Conservation (phyloP, 2,329 filamentous ascomycete species). For the Emericellopsis atlantica region DNA sequence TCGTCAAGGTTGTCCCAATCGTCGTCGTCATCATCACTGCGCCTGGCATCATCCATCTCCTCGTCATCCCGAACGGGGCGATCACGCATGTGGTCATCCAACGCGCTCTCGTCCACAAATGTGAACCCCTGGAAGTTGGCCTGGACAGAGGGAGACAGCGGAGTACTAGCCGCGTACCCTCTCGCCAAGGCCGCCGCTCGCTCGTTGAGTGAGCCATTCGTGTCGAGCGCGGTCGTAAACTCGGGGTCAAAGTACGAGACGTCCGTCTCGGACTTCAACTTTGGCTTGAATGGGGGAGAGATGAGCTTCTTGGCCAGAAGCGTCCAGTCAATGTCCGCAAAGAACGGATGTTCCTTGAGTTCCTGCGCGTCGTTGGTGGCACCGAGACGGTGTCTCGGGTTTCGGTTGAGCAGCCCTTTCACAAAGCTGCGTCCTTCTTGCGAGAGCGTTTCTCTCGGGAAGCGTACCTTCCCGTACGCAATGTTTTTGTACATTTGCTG, state of each 20-base stretch:
- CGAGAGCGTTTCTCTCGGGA: constrained; percentile 87
- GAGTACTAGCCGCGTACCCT: constrained; percentile 80
- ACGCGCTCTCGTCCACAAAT: constrained; percentile 93
- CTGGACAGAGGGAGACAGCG: constrained; percentile 87
- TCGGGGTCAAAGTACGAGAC: constrained; percentile 98
- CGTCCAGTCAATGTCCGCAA: constrained; percentile 86
- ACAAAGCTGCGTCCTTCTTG: constrained; percentile 95
- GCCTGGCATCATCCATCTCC: constrained; percentile 44
- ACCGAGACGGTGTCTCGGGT: constrained; percentile 88
- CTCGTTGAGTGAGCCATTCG: constrained; percentile 78
- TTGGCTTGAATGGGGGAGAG: constrained; percentile 93
- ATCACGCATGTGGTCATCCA: constrained; percentile 70
- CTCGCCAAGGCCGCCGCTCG: constrained; percentile 76
- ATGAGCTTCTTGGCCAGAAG: constrained; percentile 81
- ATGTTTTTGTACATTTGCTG: constrained; percentile 99
- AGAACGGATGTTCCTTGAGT: constrained; percentile 89
- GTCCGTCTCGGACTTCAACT: constrained; percentile 88
- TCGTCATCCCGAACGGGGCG: constrained; percentile 37
- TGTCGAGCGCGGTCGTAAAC: constrained; percentile 88
- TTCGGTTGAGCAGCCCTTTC: constrained; percentile 92
- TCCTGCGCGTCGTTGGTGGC: constrained; percentile 87
- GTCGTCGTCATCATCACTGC: constrained; percentile 30
- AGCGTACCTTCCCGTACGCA: constrained; percentile 94
- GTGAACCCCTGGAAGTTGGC: constrained; percentile 98
- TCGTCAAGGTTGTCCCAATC: constrained; percentile 49